Conservation (phyloP, 352 stramenopile species). For the Phytopythium boreale region DNA sequence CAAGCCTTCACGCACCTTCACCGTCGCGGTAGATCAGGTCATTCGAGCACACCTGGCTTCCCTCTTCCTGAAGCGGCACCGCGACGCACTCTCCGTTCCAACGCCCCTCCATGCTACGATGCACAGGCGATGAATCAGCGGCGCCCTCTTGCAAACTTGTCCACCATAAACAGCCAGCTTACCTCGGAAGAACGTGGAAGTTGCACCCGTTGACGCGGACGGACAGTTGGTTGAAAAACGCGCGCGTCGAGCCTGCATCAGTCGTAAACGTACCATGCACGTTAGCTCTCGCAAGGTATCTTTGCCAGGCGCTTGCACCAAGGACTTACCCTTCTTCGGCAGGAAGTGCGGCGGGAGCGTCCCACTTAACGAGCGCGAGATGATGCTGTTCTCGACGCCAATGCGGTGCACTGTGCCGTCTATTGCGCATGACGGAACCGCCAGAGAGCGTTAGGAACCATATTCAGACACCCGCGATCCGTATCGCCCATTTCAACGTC, state of each 20-base stretch:
- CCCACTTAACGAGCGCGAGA: slow-evolving; percentile 54
- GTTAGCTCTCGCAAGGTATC: background rate
- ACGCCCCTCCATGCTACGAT: slow-evolving; percentile 67
- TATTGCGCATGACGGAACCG: background rate
- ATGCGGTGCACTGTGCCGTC: slow-evolving; percentile 82
- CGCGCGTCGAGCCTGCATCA: slow-evolving; percentile 29
- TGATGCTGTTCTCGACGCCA: slow-evolving; percentile 82
- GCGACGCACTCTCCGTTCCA: slow-evolving; percentile 84
- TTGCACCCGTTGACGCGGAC: slow-evolving; percentile 84
- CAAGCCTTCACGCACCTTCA: slow-evolving; percentile 33
- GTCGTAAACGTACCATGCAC: background rate
- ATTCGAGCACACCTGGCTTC: slow-evolving; percentile 84
- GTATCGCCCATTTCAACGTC: no score
- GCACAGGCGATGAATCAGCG: background rate
- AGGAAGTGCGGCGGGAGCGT: slow-evolving; percentile 48
- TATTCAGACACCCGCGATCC: background rate
- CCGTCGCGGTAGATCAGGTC: slow-evolving; percentile 82
- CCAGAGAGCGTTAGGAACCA: background rate
- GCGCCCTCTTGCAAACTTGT: background rate
- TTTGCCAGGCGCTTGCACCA: background rate
- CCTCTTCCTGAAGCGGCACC: slow-evolving; percentile 72
- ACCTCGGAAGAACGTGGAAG: slow-evolving; percentile 78
- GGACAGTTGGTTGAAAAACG: slow-evolving; percentile 88
- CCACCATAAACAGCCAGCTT: background rate
- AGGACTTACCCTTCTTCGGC: slow-evolving; percentile 42